Evolutionary conservation across 805 yeast species (phyloP), one percentile per base, ranked within the genome.

Genomic region (Kregervanrija delftensis): DNA sequence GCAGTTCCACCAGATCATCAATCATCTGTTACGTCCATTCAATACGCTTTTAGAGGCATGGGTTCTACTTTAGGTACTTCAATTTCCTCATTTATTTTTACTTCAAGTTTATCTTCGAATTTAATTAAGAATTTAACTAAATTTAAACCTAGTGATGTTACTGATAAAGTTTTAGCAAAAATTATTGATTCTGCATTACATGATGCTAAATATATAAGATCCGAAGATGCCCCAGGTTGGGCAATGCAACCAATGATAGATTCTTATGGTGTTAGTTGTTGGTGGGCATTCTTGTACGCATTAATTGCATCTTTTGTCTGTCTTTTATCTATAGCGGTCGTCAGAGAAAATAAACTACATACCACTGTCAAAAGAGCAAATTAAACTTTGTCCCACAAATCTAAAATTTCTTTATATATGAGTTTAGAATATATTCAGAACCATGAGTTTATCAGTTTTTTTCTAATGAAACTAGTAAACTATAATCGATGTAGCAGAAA

Each of bases 11-110:
- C 69, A 34, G 76, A 79, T 45, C 74, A 71, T 52, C 90, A 83
- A 57, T 83, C 86, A 2, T 70, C 83, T 28, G 77, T 83, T 1
- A 81, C 86, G 0, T 77, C 86, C 3, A 76, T 81, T 48, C 83
- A 78, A 50, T 81, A 81, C 53, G 74, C 83, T 1, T 80, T 80
- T 57, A 70, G 86, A 59, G 73, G 84, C 8, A 74, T 83, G 13
- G 86, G 86, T 0, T 77, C 86, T 1, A 79, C 85, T 0, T 60
- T 79, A 22, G 86, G 86, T 42, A 80, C 80, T 11, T 68, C 88
- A 0, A 59, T 80, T 37, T 83, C 82, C 0, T 76, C 83, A 4
- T 80, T 85, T 4, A 69, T 83, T 16, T 82, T 83, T 61, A 79
- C 76, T 39, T 61, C 65, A 37, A 57, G 70, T 3, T 63, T 82